Conservation (phyloP, 306 rosid genomes). For the Coriaria nepalensis region DNA sequence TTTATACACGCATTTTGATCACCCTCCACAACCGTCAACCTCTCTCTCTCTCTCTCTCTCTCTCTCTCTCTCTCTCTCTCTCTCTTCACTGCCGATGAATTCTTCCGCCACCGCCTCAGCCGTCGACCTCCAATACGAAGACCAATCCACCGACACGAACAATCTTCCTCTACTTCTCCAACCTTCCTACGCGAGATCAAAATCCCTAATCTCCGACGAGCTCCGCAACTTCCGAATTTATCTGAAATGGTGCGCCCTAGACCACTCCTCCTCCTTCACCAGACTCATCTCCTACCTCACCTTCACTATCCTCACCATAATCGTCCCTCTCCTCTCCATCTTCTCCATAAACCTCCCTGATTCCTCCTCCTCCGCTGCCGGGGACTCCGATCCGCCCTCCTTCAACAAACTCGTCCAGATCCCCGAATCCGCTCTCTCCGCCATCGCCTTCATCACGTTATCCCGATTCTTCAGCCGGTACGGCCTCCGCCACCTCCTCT, state of each 20-base stretch:
- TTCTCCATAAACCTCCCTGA: conserved; percentile 24
- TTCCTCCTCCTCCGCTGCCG: conserved; percentile 20
- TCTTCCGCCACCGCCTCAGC: conserved; percentile 12
- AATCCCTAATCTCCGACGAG: conserved; percentile 38
- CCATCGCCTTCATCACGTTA: conserved; percentile 50
- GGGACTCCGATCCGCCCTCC: conserved; percentile 46
- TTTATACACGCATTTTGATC: too few relatives aligned
- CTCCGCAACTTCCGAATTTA: conserved; percentile 42
- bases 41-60: conserved; percentile 14
- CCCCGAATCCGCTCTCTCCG: conserved; percentile 58
- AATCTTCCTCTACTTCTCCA: conserved; percentile 46
- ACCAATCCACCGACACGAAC: conserved; percentile 1
- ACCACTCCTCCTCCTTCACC: conserved; percentile 53
- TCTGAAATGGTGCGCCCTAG: conserved; percentile 82
- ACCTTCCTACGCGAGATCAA: conserved; percentile 43
- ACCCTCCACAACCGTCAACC: conserved; percentile 2
- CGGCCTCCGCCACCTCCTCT: conserved; percentile 63
- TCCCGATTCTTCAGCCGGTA: conserved; percentile 55
- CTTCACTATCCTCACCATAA: conserved; percentile 38
- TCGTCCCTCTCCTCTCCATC: conserved; percentile 40
- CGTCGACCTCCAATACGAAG: conserved; percentile 5
- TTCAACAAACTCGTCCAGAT: conserved; percentile 68
- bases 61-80: conserved; percentile 10
- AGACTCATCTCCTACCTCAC: conserved; percentile 38
- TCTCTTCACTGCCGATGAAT: conserved; percentile 7